Evolutionary conservation across 257 asterid species (phyloP).

Genomic region (Solanum paucissectum): DNA sequence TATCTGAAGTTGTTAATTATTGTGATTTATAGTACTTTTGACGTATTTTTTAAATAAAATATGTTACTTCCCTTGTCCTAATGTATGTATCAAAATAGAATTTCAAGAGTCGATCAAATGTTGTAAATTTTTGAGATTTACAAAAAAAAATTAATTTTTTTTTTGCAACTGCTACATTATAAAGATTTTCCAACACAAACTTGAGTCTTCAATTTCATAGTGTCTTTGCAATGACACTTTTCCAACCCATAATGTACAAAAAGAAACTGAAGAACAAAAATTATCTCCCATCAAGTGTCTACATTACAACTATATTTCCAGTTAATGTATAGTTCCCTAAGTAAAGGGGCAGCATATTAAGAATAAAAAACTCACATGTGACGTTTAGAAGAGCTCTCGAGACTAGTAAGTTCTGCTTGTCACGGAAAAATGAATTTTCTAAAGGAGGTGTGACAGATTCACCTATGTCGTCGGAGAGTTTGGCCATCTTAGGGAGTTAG

Average conservation of each 20-base stretch:
- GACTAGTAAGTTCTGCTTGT: conserved; percentile 7
- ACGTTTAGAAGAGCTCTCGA: conserved; percentile 9
- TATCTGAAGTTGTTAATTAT: no score
- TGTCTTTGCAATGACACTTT: background rate
- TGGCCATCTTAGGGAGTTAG: conserved; percentile 17
- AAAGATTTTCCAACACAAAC: background rate
- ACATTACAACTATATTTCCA: conserved; percentile 9
- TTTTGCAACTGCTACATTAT: background rate
- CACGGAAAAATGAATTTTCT: conserved; percentile 8
- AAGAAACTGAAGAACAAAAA: background rate
- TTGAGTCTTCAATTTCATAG: background rate
- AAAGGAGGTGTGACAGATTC: conserved; percentile 4
- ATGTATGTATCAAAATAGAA: no score
- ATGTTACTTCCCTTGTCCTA: no score
- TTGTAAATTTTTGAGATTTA: no score
- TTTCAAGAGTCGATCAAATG: no score
- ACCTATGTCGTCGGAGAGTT: conserved; percentile 1
- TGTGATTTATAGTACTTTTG: no score
- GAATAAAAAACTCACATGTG: conserved; percentile 7
- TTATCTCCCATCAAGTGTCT: background rate
- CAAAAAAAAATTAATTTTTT: no score
- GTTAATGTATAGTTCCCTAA: conserved; percentile 25
- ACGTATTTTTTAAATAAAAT: no score
- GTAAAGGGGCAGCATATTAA: conserved; percentile 10
- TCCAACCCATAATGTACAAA: conserved; percentile 31